These are phyloP conservation scores for Talaromyces islandicus DNA, from an alignment of 2,329 filamentous ascomycete species.

Conservation along the genomic window DNA sequence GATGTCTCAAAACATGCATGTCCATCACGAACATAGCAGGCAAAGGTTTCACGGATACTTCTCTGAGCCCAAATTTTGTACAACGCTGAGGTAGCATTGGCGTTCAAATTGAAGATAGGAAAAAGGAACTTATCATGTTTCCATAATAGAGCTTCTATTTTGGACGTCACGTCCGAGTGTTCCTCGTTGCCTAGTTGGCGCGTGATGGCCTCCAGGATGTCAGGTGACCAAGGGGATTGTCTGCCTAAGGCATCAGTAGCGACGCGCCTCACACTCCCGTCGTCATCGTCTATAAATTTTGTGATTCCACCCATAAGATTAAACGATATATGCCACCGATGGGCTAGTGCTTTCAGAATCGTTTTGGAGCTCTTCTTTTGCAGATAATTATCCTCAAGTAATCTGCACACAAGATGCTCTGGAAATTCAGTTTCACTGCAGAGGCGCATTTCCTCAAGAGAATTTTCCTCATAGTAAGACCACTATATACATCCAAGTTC, in stretches of 20 bases:
- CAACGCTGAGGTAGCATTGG: not conserved
- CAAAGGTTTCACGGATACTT: slow-evolving; percentile 3
- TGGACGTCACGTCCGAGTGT: not conserved
- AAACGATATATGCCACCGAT: slow-evolving; percentile 1
- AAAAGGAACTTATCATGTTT: slow-evolving; percentile 1
- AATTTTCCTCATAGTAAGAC: not conserved
- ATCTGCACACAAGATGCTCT: slow-evolving; percentile 5
- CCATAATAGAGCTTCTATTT: slow-evolving; percentile 5
- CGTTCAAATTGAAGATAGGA: not conserved
- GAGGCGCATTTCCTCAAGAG: not conserved
- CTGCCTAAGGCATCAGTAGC: not conserved
- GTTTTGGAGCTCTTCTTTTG: not conserved
- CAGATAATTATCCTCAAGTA: not conserved
- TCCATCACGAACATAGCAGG: slow-evolving; percentile 2
- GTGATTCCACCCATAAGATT: slow-evolving; percentile 1
- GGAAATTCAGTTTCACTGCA: slow-evolving; percentile 6
- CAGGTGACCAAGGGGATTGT: slow-evolving; percentile 1
- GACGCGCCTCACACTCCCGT: not conserved
- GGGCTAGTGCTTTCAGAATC: slow-evolving; percentile 1
- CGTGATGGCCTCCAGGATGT: not conserved
- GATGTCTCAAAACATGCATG: slow-evolving; percentile 3
- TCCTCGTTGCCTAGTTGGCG: not conserved
- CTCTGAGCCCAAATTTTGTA: slow-evolving; percentile 3
- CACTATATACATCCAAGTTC: slow-evolving; percentile 1
- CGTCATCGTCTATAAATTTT: not conserved